A percentile compares a stretch with the other conserved stretches of the same genome.
Evolutionary conservation across 1,139 yeast species (phyloP).

Genomic region (Debaryomyces udenii): DNA sequence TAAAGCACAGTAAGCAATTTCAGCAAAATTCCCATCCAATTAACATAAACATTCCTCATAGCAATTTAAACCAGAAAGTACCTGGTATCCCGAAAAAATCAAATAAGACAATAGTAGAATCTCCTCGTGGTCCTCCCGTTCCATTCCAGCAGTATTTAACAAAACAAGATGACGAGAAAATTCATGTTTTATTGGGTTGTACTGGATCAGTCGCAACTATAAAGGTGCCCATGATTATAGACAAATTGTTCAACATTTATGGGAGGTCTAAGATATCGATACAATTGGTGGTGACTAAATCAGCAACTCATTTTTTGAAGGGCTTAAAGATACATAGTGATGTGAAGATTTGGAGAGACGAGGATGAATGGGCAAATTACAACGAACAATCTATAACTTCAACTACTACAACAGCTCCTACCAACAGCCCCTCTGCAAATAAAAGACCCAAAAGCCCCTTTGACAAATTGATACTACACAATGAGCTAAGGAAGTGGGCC

Average conservation of each 20-base stretch:
- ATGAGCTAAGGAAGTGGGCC: slow-evolving; percentile 93
- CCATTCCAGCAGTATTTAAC: slow-evolving; percentile 74
- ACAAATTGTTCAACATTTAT: slow-evolving; percentile 75
- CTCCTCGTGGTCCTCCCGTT: slow-evolving; percentile 69
- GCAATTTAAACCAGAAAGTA: slow-evolving; percentile 23
- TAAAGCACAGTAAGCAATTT: slow-evolving; percentile 8
- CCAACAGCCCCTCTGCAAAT: slow-evolving; percentile 11
- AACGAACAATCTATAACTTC: slow-evolving; percentile 35
- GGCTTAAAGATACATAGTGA: slow-evolving; percentile 79
- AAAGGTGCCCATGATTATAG: slow-evolving; percentile 84
- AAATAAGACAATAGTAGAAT: slow-evolving; percentile 40
- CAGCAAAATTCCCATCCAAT: slow-evolving; percentile 22
- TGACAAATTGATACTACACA: slow-evolving; percentile 67
- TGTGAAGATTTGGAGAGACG: slow-evolving; percentile 91
- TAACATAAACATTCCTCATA: slow-evolving; percentile 17
- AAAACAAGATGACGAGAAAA: slow-evolving; percentile 75
- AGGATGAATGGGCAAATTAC: slow-evolving; percentile 81
- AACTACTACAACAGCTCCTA: slow-evolving; percentile 19
- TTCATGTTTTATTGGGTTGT: slow-evolving; percentile 86
- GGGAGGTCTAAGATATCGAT: slow-evolving; percentile 73
- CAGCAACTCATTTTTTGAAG: slow-evolving; percentile 80
- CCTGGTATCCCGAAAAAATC: slow-evolving; percentile 29
- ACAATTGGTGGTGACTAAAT: slow-evolving; percentile 81
- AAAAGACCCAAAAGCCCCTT: slow-evolving; percentile 42
- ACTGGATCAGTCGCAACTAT: slow-evolving; percentile 97